Conservation (phyloP, 345 rosid genomes). For the Erysimum cheiranthoides region DNA sequence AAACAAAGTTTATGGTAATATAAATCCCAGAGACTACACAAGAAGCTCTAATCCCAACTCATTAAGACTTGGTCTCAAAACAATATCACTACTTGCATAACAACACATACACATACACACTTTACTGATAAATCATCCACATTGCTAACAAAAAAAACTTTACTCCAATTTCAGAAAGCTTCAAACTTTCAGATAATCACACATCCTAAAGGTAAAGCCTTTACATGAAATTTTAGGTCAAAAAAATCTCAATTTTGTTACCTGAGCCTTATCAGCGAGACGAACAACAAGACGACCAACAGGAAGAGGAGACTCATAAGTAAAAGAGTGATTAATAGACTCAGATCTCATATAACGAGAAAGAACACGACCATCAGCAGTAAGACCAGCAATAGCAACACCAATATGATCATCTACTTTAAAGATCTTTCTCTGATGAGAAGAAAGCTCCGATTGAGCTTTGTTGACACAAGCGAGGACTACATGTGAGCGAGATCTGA, state of each 20-base stretch:
- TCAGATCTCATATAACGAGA: slow-evolving; percentile 96
- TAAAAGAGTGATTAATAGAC: slow-evolving; percentile 84
- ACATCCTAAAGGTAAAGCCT: not conserved
- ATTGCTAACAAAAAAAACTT: slow-evolving; percentile 6
- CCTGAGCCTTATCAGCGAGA: slow-evolving; percentile 99
- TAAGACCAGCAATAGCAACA: slow-evolving; percentile 92
- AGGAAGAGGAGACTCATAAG: slow-evolving; percentile 90
- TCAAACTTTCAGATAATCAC: not conserved
- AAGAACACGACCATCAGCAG: slow-evolving; percentile 96
- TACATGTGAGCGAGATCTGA: slow-evolving; percentile 94
- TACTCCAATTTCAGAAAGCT: not conserved
- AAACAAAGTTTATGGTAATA: too few species aligned
- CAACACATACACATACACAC: too few species aligned
- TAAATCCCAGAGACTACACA: too few species aligned
- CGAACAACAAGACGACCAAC: slow-evolving; percentile 96
- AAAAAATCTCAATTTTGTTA: slow-evolving; percentile 25
- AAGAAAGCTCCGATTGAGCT: slow-evolving; percentile 86
- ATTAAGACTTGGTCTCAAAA: too few species aligned
- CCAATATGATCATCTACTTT: slow-evolving; percentile 98
- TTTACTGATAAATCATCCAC: too few species aligned
- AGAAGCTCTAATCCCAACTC: too few species aligned
- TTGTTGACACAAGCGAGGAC: slow-evolving; percentile 93
- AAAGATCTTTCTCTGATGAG: slow-evolving; percentile 97
- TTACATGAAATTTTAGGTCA: not conserved
- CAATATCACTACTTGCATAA: too few species aligned